Conservation (phyloP, 169 alveolate genomes). For the Cryptosporidium sp. region DNA sequence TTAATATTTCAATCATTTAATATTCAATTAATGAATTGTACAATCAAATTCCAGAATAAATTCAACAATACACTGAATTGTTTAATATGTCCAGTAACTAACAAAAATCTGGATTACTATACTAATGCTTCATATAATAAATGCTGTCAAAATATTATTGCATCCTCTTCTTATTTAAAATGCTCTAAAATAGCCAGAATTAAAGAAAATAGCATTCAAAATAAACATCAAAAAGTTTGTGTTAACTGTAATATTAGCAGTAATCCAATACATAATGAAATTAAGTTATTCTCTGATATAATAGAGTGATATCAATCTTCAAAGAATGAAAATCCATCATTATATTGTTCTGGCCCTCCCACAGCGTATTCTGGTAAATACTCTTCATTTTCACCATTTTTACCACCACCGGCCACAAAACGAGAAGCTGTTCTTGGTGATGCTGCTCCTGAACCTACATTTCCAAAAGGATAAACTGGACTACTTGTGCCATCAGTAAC, state of each 20-base stretch:
- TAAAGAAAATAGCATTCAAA: background rate
- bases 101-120: slow-evolving; percentile 54
- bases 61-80: slow-evolving; percentile 20
- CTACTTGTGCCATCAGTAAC: background rate
- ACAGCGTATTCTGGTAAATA: slow-evolving; percentile 12
- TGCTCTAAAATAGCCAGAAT: background rate
- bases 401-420: background rate
- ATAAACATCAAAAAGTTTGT: background rate
- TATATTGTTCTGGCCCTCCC: slow-evolving; percentile 15
- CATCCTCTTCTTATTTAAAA: slow-evolving; percentile 12
- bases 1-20: background rate
- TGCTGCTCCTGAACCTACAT: background rate
- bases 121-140: slow-evolving; percentile 23
- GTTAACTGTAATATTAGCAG: slow-evolving; percentile 15
- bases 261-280: slow-evolving; percentile 4
- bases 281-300: background rate
- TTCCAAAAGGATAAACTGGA: background rate
- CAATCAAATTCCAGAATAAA: slow-evolving; percentile 8
- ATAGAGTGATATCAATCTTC: slow-evolving; percentile 6
- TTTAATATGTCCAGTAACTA: slow-evolving; percentile 56
- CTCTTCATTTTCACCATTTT: background rate
- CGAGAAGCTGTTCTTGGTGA: background rate
- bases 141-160: slow-evolving; percentile 42
- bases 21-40: background rate
- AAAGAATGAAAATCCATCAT: slow-evolving; percentile 20